Percentiles rank a stretch among this genome's conserved stretches.
Conservation (phyloP, 2,329 filamentous ascomycete species). For the Penicillium sp. region DNA sequence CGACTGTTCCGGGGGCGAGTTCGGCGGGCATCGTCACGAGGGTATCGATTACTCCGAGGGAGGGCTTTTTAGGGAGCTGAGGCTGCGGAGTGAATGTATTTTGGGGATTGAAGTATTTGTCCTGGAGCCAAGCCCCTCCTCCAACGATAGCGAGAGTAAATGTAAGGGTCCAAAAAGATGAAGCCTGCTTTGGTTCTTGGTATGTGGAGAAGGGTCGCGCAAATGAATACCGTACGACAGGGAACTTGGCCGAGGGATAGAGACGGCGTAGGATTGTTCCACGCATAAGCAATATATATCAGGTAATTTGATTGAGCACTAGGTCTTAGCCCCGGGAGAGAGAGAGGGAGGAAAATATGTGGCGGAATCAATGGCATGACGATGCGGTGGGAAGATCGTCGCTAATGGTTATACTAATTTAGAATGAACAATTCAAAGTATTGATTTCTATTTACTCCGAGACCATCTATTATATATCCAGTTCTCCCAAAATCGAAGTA, state of each 20-base stretch:
- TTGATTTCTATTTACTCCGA: neutral
- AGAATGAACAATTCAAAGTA: neutral
- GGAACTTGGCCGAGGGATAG: constrained; percentile 31
- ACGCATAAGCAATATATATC: constrained; percentile 34
- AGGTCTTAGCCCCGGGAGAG: neutral
- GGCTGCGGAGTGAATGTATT: constrained; percentile 9
- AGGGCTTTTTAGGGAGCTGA: constrained; percentile 20
- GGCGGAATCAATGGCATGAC: constrained; percentile 7
- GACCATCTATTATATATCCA: neutral
- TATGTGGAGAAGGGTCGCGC: constrained; percentile 29
- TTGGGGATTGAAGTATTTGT: constrained; percentile 29
- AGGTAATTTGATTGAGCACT: constrained; percentile 2
- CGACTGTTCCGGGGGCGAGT: constrained; percentile 63
- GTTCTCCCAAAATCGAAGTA: neutral
- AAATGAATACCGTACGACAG: constrained; percentile 20
- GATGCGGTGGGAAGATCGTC: constrained; percentile 7
- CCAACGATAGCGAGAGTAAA: constrained; percentile 33
- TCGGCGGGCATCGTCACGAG: constrained; percentile 36
- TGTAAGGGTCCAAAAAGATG: constrained; percentile 39
- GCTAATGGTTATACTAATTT: neutral
- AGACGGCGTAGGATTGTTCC: constrained; percentile 29
- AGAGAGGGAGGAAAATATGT: neutral
- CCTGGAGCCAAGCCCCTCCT: constrained; percentile 35
- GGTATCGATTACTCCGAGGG: constrained; percentile 37
- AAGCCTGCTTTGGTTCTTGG: constrained; percentile 33